Percentiles rank a stretch among this genome's conserved stretches.
Conservation (phyloP, 129 eudicot species). For the Chrysanthemum makinoi region DNA sequence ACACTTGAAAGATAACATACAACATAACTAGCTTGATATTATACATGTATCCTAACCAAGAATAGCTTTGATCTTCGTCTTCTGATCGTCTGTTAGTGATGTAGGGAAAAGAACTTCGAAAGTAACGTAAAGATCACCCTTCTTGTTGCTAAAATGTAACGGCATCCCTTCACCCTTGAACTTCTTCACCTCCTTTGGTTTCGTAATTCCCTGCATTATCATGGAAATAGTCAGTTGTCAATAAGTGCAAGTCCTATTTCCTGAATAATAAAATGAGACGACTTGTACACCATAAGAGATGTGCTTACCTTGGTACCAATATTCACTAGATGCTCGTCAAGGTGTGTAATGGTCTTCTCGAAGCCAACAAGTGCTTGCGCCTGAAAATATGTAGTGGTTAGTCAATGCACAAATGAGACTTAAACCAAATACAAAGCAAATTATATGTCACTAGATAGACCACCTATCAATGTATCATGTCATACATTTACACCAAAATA, state of each 20-base stretch:
- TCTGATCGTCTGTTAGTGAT: conserved; percentile 81
- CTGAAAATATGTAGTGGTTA: conserved; percentile 31
- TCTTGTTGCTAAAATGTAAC: conserved; percentile 76
- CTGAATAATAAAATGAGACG: not conserved
- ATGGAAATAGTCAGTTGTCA: not conserved
- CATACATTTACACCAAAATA: too few relatives aligned
- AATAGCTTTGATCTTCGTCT: conserved; percentile 65
- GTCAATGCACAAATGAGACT: not conserved
- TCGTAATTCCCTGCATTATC: conserved; percentile 60
- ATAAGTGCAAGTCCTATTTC: not conserved
- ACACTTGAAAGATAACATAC: too few relatives aligned
- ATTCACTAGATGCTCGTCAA: conserved; percentile 61
- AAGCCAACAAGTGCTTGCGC: conserved; percentile 2
- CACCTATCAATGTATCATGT: too few relatives aligned
- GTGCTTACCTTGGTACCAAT: conserved; percentile 63
- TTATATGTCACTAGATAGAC: not conserved
- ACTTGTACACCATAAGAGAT: not conserved
- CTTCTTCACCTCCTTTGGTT: conserved; percentile 90
- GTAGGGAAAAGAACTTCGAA: conserved; percentile 92
- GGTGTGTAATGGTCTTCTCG: too few relatives aligned
- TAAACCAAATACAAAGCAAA: not conserved
- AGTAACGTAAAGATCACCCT: conserved; percentile 82
- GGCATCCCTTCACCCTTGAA: conserved; percentile 99
- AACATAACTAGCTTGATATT: not conserved
- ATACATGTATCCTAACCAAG: conserved; percentile 48